Base-by-base conservation (phyloP, 371 early-diverging fungal genomes). In the Umbelopsis sp. region DNA sequence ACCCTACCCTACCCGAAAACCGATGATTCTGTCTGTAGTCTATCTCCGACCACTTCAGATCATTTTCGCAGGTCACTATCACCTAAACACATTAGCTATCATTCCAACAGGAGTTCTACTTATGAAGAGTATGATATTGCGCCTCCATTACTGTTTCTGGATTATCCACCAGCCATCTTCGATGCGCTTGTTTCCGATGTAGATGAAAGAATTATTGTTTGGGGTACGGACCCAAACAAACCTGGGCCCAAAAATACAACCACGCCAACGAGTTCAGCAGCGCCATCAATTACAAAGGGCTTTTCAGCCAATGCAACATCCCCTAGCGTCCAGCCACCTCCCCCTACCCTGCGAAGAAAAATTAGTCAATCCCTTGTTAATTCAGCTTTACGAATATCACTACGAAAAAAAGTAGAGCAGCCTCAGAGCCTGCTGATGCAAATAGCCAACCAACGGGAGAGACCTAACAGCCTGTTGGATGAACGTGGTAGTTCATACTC, bases 101-200 rank as follows among this genome's bases (percentile, higher is more conserved):
- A 16, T 22, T 14, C 38, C 22, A 32, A 16, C 38, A 18, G 18
- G 37, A 35, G 16, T 24, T 50, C 35, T 14, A 20, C 20, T 50
- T 38, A 24, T 44, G 45, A 45, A 32, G 48, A 48, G 0, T n/a
- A 73, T 8, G 74, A 73, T 25, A 52, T 76, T 20, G 29, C 74
- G n/a, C 75, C 74, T 10, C 79, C 84, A 12, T 67, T 73, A 22
- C 67, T 81, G 38, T 76, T 84, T 63, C 77, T 78, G 41, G 82
- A 81, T 10, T 81, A 82, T 64, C 78, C 85, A 11, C 76, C 83
- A 0, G 67, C 73, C 6, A 66, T 88, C 50, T 88, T 86, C 72
- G 88, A 88, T 68, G 57, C 77, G 14, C 69, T 88, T 7, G 73
- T 77, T 65, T 79, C 85, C 1, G 88, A 86, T 46, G 79, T 80